Evolutionary conservation across 2,329 filamentous ascomycete species (phyloP), one percentile per base, ranked within the genome.

Genomic region (Colletotrichum musicola): DNA sequence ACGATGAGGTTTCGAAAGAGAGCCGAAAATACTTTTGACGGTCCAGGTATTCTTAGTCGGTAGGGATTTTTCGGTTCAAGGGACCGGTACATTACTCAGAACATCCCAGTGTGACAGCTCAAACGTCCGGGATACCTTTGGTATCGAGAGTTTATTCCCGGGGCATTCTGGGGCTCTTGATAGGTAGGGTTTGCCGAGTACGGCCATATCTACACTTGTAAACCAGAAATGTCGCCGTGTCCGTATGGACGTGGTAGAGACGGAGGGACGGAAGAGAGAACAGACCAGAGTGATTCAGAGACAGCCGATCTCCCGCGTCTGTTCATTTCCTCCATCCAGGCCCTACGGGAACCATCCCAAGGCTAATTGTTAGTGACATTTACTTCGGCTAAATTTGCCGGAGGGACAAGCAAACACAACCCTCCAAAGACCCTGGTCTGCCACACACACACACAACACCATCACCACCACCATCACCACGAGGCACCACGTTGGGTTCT

Each of bases 21-120:
- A 25, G 30, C 30, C 30, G 40, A 50, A 54, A 50, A 55, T 64
- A 42, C 22, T 38, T 40, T 55, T 30, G 53, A 62, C 35, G 30
- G 30, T 35, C 22, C 22, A 35, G 30, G 30, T 35, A 35, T 35
- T 35, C 30, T 35, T 35, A 35, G 30, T 35, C 10, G 2, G 30
- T 10, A 35, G 30, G 30, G 30, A 35, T 35, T 35, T 35, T 5
- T 25, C 22, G 22, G 22, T 25, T 25, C 22, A 25, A 35, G 30
- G 30, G 30, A 35, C 30, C 10, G 7, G 30, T 35, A 27, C 18
- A 20, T 50, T 30, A 42, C 44, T 50, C 60, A 30, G 27, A 49
- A 6, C 61, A 59, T 50, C 53, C 54, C n/a, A 16, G 64, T 59
- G 7, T 68, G 46, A 35, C 47, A 64, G 53, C 44, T 57, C 46